Conservation (phyloP, 495 filamentous ascomycete species). For the Aspergillus panamensis region DNA sequence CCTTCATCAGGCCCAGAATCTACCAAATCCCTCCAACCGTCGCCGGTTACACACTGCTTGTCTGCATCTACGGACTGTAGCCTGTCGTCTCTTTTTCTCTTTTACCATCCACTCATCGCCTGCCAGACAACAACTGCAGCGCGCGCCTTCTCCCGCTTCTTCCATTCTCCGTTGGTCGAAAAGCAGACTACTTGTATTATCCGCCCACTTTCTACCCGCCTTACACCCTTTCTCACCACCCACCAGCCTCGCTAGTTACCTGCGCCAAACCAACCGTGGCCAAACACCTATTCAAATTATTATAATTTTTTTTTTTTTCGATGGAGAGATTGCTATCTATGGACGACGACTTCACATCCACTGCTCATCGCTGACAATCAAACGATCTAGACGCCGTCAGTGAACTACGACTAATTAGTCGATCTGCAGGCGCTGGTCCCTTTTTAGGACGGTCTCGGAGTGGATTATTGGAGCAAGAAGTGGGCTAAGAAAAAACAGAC, state of each 20-base stretch:
- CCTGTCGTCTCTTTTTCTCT: constrained; percentile 19
- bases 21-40: constrained; percentile 17
- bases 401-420: constrained; percentile 17
- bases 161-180: constrained; percentile 16
- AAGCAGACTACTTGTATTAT: constrained; percentile 14
- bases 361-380: constrained; percentile 28
- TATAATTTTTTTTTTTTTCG: constrained; percentile 19
- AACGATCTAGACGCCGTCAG: constrained; percentile 26
- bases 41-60: constrained; percentile 21
- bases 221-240: constrained; percentile 10
- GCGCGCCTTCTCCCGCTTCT: constrained; percentile 17
- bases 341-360: constrained; percentile 24
- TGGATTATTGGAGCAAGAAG: constrained; percentile 16
- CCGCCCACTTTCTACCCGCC: constrained; percentile 12
- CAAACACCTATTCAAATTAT: constrained; percentile 7
- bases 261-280: constrained; percentile 15
- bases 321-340: constrained; percentile 29
- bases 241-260: constrained; percentile 15
- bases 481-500: constrained; percentile 10
- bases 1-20: constrained; percentile 17
- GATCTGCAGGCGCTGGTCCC: constrained; percentile 21
- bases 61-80: constrained; percentile 19
- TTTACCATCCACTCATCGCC: constrained; percentile 26
- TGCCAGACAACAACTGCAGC: constrained; percentile 25
- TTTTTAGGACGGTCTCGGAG: constrained; percentile 15